These are phyloP conservation scores for Bipolaris victoriae DNA, from an alignment of 2,329 filamentous ascomycete species.

Conservation along the genomic window DNA sequence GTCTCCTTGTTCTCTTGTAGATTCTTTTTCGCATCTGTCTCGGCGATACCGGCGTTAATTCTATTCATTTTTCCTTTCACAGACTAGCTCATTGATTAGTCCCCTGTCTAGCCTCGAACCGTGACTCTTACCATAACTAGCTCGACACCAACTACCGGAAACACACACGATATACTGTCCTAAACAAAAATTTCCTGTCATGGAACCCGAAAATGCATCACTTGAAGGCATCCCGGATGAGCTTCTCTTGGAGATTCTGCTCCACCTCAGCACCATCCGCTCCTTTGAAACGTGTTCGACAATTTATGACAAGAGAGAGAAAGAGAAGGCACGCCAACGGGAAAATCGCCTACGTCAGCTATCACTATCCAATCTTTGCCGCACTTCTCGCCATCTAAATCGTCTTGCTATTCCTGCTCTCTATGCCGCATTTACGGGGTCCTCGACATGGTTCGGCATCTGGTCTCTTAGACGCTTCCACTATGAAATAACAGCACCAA, in stretches of 20 bases:
- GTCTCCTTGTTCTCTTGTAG: not conserved
- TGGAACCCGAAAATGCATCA: not conserved
- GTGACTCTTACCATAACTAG: not conserved
- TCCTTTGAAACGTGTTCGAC: conserved; percentile 31
- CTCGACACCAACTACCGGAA: not conserved
- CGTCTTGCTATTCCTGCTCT: conserved; percentile 29
- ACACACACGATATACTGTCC: not conserved
- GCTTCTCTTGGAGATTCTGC: conserved; percentile 28
- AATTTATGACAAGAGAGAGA: conserved; percentile 23
- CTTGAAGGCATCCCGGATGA: conserved; percentile 31
- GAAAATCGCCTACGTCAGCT: conserved; percentile 29
- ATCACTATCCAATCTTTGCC: conserved; percentile 27
- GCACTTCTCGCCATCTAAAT: conserved; percentile 26
- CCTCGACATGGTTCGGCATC: conserved; percentile 22
- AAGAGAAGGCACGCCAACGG: conserved; percentile 27
- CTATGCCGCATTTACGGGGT: conserved; percentile 32
- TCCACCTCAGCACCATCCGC: conserved; percentile 19
- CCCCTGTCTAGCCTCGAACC: not conserved
- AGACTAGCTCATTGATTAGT: not conserved
- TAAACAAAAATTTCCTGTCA: not conserved
- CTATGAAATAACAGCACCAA: conserved; percentile 15
- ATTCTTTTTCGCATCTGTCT: not conserved
- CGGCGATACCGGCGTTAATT: not conserved
- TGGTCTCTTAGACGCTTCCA: conserved; percentile 24
- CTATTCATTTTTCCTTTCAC: not conserved